phyloP scores from a whole-genome alignment of 164 flowering plant species.

The Aristolochia fimbriata region DNA sequence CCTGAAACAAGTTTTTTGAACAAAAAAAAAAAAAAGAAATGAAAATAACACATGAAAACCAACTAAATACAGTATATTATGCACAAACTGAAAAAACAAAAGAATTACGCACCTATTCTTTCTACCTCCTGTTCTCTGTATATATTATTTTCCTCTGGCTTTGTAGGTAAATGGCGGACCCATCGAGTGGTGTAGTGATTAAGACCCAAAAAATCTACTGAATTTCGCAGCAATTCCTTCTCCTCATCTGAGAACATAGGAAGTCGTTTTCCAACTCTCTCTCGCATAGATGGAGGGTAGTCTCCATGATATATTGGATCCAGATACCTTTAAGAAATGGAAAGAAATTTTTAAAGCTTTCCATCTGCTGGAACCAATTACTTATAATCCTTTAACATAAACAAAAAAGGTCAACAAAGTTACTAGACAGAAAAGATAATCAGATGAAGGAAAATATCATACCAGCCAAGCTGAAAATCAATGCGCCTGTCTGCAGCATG shows the following conservation, averaged over 20 bases:
- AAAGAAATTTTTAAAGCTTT: not conserved
- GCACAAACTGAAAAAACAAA: not conserved
- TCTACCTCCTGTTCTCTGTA: constrained; percentile 50
- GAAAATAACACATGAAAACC: not conserved
- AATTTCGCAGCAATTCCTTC: constrained; percentile 36
- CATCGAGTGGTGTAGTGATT: constrained; percentile 86
- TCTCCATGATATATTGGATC: constrained; percentile 75
- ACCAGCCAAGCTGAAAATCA: constrained; percentile 94
- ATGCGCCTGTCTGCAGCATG: constrained; percentile 69
- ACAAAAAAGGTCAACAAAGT: too few relatives aligned
- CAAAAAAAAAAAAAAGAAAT: constrained; percentile 7
- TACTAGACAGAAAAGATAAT: not conserved
- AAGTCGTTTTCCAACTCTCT: constrained; percentile 60
- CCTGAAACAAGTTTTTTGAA: constrained; percentile 25
- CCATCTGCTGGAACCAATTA: not conserved
- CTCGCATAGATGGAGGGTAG: constrained; percentile 72
- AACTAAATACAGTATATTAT: not conserved
- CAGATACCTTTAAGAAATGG: constrained; percentile 44
- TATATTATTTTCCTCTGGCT: constrained; percentile 28
- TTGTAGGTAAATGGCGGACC: constrained; percentile 34
- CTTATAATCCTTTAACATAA: too few relatives aligned
- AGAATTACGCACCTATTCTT: constrained; percentile 44
- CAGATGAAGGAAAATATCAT: constrained; percentile 7
- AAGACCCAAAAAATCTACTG: constrained; percentile 72
- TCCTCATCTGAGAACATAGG: constrained; percentile 69